Evolutionary conservation across 805 yeast genomes (phyloP), one percentile per base, ranked within the genome.

Genomic region (Kodamaea fukazawae): DNA sequence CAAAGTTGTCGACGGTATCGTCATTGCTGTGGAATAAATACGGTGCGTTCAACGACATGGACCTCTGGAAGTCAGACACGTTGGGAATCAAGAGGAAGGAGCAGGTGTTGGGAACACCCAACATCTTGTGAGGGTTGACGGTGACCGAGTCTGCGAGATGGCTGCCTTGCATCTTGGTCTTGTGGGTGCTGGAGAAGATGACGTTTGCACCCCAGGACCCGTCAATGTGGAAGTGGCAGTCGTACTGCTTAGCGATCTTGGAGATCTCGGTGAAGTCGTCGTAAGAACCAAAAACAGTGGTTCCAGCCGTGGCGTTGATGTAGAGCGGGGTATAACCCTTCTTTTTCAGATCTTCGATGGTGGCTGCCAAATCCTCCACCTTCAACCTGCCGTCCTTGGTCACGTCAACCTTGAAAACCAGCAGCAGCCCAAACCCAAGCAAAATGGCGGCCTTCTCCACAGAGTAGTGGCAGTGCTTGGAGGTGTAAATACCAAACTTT

Each of bases 121-220:
- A 71, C 86, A 84, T 80, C 54, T 86, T 86, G 65, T 86, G 96
- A 3, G 96, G 96, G 54, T 86, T 87, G 15, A 79, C 75, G 2
- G 96, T 86, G 41, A 86, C 70, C 8, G 90, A 82, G 58, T 86
- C 77, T 1, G 93, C 95, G 14, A 71, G 54, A 30, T 83, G 75
- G 23, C 75, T 58, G 1, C 96, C 96, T 12, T 60, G 54, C 44
- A 86, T 58, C 48, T 73, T 71, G 30, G 54, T 58, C 32, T 76
- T 74, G 40, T 78, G 76, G 8, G 48, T 63, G 0, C 58, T 49
- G 30, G 87, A 79, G 63, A 86, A 87, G 0, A 85, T 71, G 7
- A 83, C 81, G 51, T 87, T 87, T 7, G 91, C 96, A 25, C 96
- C 96, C 95, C 95, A 86, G 5, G 93, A 84, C 1, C 93, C 96